Percentiles rank a stretch among this genome's conserved stretches.
These are phyloP conservation scores for Coemansia erecta DNA, from an alignment of 192 early-diverging fungal genomes.

Conservation along the genomic window DNA sequence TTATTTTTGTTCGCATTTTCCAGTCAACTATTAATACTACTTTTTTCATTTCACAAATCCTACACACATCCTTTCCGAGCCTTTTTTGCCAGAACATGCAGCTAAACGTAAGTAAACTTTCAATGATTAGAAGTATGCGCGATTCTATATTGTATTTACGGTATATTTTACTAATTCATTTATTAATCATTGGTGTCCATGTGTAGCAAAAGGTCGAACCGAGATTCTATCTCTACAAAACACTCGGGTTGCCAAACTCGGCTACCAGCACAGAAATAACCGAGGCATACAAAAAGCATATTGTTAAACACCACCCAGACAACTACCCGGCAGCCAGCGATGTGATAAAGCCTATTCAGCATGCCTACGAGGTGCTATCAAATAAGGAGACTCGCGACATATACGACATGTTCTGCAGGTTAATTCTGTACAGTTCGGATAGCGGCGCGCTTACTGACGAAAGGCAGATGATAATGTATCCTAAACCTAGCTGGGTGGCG, in stretches of 20 bases:
- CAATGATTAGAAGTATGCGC: not conserved
- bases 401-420: conserved; percentile 27
- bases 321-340: conserved; percentile 34
- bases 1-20: too few relatives aligned
- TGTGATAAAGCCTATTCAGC: conserved; percentile 24
- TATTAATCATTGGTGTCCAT: not conserved
- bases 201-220: not conserved
- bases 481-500: conserved; percentile 30
- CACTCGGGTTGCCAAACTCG: conserved; percentile 17
- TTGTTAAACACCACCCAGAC: conserved; percentile 32
- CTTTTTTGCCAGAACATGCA: not conserved
- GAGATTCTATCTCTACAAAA: conserved; percentile 26
- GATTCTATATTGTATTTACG: not conserved
- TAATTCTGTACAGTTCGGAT: conserved; percentile 21
- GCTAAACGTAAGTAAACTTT: not conserved
- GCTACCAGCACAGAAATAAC: conserved; percentile 20
- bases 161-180: not conserved
- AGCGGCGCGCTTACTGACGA: not conserved
- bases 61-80: not conserved
- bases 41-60: not conserved
- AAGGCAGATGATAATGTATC: conserved; percentile 9
- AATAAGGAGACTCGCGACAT: conserved; percentile 23
- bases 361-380: conserved; percentile 25
- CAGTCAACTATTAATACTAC: not conserved
- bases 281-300: conserved; percentile 25